Evolutionary conservation across 2,329 filamentous ascomycete species (phyloP), one percentile per base, ranked within the genome.

Genomic region (Pestalotiopsis sp.): DNA sequence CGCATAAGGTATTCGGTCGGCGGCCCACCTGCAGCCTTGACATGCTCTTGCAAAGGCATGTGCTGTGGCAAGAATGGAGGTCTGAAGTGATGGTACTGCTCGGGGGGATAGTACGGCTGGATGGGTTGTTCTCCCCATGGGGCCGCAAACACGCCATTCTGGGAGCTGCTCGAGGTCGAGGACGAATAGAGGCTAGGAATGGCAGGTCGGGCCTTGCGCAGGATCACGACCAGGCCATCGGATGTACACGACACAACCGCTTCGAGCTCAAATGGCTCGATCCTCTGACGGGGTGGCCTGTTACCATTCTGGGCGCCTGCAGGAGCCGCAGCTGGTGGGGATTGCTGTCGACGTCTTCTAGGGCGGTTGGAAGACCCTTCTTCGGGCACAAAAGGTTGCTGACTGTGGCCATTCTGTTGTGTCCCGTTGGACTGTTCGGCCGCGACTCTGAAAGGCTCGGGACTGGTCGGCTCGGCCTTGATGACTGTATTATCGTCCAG

Each of bases 231-330:
- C 0, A 97, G 83, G 0, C 94, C 94, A 77, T 97, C 94, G 0
- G 94, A 97, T 2, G 93, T 94, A 80, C 94, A 97, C 0, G 94
- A 97, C 4, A 97, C 91, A n/a, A 97, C 93, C 2, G 93, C 94
- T 80, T 97, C 94, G 3, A 97, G 83, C 80, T 97, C 93, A 65
- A 94, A 84, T 1, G 85, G 84, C 2, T 80, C 80, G 6, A 82
- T 76, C 0, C 74, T 73, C 36, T 77, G 76, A 14, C 76, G 14
- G 80, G 80, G 23, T 69, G 72, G 58, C 11, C 49, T 52, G 56
- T 45, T 66, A 27, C 56, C 45, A 27, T 41, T 36, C n/a, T 60
- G 64, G 11, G 45, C 38, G 6, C 27, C 64, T 20, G 3, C 14
- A 56, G 31, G 23, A 64, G 64, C 38, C 64, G 52, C 70, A 65